These are phyloP conservation scores for Starmera pachycereana DNA, from an alignment of 805 yeast genomes.

Conservation along the genomic window DNA sequence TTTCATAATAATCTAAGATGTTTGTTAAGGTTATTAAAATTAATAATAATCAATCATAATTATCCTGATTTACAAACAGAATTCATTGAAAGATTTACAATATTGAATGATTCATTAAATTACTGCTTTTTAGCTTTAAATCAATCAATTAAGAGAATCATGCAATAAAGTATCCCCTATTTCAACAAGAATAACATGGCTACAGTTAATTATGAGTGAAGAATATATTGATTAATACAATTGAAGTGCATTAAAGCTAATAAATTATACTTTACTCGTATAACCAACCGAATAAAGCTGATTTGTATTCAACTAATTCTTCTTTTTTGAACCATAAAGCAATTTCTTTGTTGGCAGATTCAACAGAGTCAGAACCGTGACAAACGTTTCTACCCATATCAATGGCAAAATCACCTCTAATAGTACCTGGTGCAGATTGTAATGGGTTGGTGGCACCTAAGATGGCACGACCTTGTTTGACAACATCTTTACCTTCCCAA, in stretches of 20 bases:
- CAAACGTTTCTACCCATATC: slow-evolving; percentile 99
- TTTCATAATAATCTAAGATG: neutral
- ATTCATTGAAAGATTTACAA: neutral
- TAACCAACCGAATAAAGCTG: slow-evolving; percentile 79
- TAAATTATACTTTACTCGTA: slow-evolving; percentile 64
- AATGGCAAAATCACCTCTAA: slow-evolving; percentile 97
- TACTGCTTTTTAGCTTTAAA: neutral
- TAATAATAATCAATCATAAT: neutral
- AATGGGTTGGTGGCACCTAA: slow-evolving; percentile 99
- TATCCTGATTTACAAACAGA: neutral
- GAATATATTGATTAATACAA: neutral
- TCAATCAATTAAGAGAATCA: neutral
- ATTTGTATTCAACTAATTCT: slow-evolving; percentile 88
- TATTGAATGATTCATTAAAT: neutral
- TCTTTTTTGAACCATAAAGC: slow-evolving; percentile 96
- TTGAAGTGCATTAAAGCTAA: neutral
- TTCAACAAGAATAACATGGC: no score
- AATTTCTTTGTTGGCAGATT: slow-evolving; percentile 93
- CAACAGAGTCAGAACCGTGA: slow-evolving; percentile 99
- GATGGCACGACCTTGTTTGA: slow-evolving; percentile 95
- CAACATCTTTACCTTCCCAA: slow-evolving; percentile 99
- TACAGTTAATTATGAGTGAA: neutral
- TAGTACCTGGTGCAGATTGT: slow-evolving; percentile 97
- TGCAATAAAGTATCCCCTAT: no score
- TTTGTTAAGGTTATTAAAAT: neutral